Percentiles rank a stretch among this genome's conserved stretches.
These are phyloP conservation scores for Oryza glaberrima DNA, from an alignment of 176 grass and related monocot genomes.

Conservation along the genomic window DNA sequence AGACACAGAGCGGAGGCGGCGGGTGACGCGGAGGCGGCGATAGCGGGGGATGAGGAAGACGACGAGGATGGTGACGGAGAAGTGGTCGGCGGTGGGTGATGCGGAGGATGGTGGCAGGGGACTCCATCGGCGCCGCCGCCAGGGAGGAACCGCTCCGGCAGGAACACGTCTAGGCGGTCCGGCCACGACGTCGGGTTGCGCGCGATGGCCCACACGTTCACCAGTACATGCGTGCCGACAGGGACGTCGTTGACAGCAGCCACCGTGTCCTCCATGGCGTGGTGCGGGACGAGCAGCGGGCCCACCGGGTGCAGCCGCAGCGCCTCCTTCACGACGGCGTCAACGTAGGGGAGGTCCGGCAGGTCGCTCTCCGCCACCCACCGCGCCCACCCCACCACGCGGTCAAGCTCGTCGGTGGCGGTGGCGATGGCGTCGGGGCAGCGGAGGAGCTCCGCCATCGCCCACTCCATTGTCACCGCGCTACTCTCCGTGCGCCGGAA, in stretches of 20 bases:
- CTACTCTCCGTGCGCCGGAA: slow-evolving; percentile 68
- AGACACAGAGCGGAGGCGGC: too few relatives aligned
- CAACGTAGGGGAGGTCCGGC: slow-evolving; percentile 52
- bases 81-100: too few relatives aligned
- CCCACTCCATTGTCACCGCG: slow-evolving; percentile 67
- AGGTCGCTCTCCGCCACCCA: slow-evolving; percentile 64
- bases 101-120: too few relatives aligned
- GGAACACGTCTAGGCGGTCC: slow-evolving; percentile 57
- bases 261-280: slow-evolving; percentile 45
- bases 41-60: too few relatives aligned
- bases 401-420: slow-evolving; percentile 60
- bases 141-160: slow-evolving; percentile 45
- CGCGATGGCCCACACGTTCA: slow-evolving; percentile 64
- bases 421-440: slow-evolving; percentile 15
- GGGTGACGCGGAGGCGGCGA: too few relatives aligned
- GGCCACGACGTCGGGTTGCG: slow-evolving; percentile 63
- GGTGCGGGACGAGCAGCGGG: slow-evolving; percentile 55
- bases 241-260: slow-evolving; percentile 54
- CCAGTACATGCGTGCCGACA: slow-evolving; percentile 47
- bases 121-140: neutral
- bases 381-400: slow-evolving; percentile 28
- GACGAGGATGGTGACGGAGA: too few relatives aligned
- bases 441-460: slow-evolving; percentile 62
- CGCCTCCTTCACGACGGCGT: slow-evolving; percentile 70
- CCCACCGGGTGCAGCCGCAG: slow-evolving; percentile 63